Evolutionary conservation across 202 grass and related monocot species (phyloP), one percentile per base, ranked within the genome.

Genomic region (Schoenoplectus tabernaemontani): DNA sequence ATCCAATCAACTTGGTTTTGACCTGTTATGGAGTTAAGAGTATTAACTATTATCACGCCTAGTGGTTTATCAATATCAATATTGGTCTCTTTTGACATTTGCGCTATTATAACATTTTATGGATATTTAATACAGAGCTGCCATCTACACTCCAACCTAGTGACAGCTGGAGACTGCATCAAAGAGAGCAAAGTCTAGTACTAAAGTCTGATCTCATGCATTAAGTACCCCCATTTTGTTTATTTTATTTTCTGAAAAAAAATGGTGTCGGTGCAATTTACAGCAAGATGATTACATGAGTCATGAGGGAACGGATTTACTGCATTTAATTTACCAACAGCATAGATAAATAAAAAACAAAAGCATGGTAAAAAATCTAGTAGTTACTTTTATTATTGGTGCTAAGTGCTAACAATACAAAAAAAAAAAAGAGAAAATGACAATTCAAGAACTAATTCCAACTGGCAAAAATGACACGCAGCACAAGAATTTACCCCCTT

Each of bases 201-300:
- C 44, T 73, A 30, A 50, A 51, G 8, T 79, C 77, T 62, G 37
- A 46, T 79, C 57, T 64, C 77, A 79, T 79, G 77, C 58, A 79
- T 79, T 79, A 79, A 64, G 42, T 44, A 61, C 9, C n/a, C 13
- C 0, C 4, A 36, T 78, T 43, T 78, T 39, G 6, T 59, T 72
- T 74, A 11, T 10, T 64, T 46, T 44, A 4, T 79, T 28, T 44
- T 79, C 7, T 30, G 0, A 50, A 48, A 17, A 30, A 2, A 3
- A 8, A 30, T 17, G 68, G 37, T 33, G 43, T 73, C 44, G 68
- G 68, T 73, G 68, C 44, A 51, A 50, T 50, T 50, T 73, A 24
- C 46, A 32, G 2, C 9, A 47, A n/a, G n/a, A n/a, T n/a, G n/a
- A n/a, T n/a, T n/a, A n/a, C n/a, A n/a, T n/a, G n/a, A n/a, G n/a